A percentile compares a stretch with the other conserved stretches of the same genome.
These are phyloP conservation scores for Diaporthe eres DNA, from an alignment of 2,329 filamentous ascomycete species.

Conservation along the genomic window DNA sequence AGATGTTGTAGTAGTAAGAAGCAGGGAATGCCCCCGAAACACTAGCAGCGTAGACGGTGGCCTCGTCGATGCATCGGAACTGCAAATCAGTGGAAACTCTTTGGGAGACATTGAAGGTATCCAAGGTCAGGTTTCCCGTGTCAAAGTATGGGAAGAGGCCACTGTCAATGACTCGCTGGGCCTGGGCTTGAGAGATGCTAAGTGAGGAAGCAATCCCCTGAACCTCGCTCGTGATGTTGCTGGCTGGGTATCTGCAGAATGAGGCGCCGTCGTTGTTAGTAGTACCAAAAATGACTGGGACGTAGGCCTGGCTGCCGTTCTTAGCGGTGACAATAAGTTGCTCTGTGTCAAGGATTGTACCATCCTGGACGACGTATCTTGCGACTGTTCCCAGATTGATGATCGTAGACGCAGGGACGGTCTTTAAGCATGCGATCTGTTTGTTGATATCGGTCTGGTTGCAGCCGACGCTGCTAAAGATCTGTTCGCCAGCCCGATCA, in stretches of 20 bases:
- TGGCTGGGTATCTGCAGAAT: conserved; percentile 61
- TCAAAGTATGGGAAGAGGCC: conserved; percentile 63
- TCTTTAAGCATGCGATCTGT: conserved; percentile 62
- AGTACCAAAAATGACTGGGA: conserved; percentile 67
- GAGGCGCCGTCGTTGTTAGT: conserved; percentile 65
- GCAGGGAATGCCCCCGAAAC: conserved; percentile 35
- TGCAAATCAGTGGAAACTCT: conserved; percentile 67
- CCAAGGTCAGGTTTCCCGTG: conserved; percentile 65
- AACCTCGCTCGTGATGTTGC: conserved; percentile 56
- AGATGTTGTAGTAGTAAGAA: conserved; percentile 39
- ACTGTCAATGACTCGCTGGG: conserved; percentile 57
- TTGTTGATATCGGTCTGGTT: conserved; percentile 55
- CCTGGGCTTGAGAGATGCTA: conserved; percentile 59
- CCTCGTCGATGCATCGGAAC: conserved; percentile 69
- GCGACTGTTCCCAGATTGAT: conserved; percentile 57
- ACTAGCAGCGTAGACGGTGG: conserved; percentile 63
- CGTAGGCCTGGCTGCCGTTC: conserved; percentile 60
- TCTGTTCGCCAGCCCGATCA: conserved; percentile 59
- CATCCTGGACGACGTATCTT: conserved; percentile 68
- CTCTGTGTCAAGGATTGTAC: conserved; percentile 62
- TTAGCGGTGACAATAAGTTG: conserved; percentile 59
- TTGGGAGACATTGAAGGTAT: conserved; percentile 68
- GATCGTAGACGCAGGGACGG: conserved; percentile 56
- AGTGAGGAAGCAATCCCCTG: conserved; percentile 61
- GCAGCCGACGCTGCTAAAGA: conserved; percentile 64